phyloP scores from a whole-genome alignment of 2,329 filamentous ascomycete genomes.

The Pleomassaria siparia region DNA sequence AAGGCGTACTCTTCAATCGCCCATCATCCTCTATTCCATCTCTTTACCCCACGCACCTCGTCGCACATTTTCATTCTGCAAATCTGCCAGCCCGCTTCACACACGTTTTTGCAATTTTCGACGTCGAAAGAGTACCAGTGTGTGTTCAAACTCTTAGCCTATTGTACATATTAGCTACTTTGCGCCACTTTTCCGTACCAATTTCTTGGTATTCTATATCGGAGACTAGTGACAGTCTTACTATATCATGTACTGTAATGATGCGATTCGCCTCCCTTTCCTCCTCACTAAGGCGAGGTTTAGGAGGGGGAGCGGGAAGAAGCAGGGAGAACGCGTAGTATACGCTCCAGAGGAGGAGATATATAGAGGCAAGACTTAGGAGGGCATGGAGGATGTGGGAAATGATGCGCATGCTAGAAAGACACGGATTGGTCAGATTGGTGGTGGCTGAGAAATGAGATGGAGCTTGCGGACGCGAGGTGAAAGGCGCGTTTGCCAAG shows the following conservation, averaged over 20 bases:
- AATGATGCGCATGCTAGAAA: neutral
- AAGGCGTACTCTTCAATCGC: neutral
- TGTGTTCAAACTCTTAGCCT: constrained; percentile 12
- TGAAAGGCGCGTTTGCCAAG: too few species aligned
- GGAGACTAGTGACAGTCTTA: neutral
- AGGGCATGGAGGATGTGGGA: neutral
- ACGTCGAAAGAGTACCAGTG: constrained; percentile 9
- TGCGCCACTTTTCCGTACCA: neutral
- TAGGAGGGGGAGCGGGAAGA: neutral
- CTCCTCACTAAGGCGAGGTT: neutral
- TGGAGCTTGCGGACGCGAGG: too few species aligned
- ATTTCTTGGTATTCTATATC: neutral
- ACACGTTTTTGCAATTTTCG: constrained; percentile 11
- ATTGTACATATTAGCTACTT: neutral
- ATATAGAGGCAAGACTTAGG: neutral
- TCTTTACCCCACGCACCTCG: constrained; percentile 6
- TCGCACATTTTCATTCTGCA: constrained; percentile 6
- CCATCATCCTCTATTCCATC: constrained; percentile 3
- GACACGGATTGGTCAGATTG: too few species aligned
- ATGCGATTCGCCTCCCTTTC: neutral
- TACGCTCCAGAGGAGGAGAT: neutral
- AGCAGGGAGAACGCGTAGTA: neutral
- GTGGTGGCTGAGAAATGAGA: too few species aligned
- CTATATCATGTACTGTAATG: neutral
- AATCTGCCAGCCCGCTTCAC: constrained; percentile 5